Percentiles rank a stretch among this genome's conserved stretches.
phyloP scores from a whole-genome alignment of 768 basidiomycete species.

The Xanthoconium purpureum region DNA sequence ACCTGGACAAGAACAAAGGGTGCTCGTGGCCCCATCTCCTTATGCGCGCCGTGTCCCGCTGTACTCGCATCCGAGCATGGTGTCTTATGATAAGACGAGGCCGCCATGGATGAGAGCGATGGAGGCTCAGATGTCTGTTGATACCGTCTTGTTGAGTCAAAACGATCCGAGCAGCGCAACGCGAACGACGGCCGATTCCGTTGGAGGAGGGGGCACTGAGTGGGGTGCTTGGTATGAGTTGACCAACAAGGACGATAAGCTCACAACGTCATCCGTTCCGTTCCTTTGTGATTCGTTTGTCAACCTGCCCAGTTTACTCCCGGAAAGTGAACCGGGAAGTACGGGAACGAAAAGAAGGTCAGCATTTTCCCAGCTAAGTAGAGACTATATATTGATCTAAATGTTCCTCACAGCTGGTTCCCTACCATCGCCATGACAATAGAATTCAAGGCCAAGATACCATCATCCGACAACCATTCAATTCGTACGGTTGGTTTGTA shows the following conservation, averaged over 20 bases:
- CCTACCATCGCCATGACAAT: conserved; percentile 60
- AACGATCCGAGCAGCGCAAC: conserved; percentile 38
- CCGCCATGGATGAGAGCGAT: conserved; percentile 36
- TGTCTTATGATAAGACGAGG: conserved; percentile 22
- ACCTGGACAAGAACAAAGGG: conserved; percentile 13
- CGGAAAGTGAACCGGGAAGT: conserved; percentile 42
- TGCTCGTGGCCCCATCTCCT: conserved; percentile 48
- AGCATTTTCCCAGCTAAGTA: not conserved
- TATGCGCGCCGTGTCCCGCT: conserved; percentile 62
- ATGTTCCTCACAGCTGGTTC: conserved; percentile 45
- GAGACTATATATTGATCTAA: not conserved
- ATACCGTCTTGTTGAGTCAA: conserved; percentile 38
- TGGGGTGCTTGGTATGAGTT: conserved; percentile 56
- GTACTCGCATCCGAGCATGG: conserved; percentile 48
- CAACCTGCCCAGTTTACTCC: conserved; percentile 47
- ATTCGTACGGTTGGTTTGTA: conserved; percentile 57
- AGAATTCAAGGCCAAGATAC: conserved; percentile 63
- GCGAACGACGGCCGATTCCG: conserved; percentile 37
- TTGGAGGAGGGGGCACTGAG: conserved; percentile 53
- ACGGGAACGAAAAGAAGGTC: conserved; percentile 8
- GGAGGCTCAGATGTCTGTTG: conserved; percentile 38
- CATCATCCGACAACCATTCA: conserved; percentile 42
- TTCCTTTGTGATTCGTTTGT: conserved; percentile 56
- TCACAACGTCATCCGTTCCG: conserved; percentile 48
- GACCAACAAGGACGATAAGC: conserved; percentile 43